phyloP scores from a whole-genome alignment of 768 basidiomycete species.

The Ramaria sp. region DNA sequence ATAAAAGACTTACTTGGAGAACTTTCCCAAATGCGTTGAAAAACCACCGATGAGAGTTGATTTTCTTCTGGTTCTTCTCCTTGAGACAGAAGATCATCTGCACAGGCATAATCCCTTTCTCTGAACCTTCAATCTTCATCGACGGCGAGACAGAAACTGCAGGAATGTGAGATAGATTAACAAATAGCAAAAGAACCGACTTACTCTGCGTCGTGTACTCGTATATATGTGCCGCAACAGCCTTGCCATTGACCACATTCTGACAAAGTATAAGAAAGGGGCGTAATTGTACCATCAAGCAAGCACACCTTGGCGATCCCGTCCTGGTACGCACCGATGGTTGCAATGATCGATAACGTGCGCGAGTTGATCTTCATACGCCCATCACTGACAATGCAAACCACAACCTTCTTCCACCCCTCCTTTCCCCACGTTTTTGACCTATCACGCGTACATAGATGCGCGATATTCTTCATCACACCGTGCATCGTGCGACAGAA shows the following conservation, averaged over 20 bases:
- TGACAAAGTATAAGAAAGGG: slow-evolving; percentile 13
- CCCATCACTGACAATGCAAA: slow-evolving; percentile 86
- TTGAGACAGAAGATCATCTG: slow-evolving; percentile 90
- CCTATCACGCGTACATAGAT: slow-evolving; percentile 33
- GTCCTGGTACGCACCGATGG: slow-evolving; percentile 93
- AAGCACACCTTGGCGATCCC: slow-evolving; percentile 71
- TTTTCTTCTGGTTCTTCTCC: slow-evolving; percentile 88
- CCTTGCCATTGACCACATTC: slow-evolving; percentile 70
- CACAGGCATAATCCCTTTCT: slow-evolving; percentile 75
- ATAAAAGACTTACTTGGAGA: slow-evolving; percentile 38
- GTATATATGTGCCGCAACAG: slow-evolving; percentile 84
- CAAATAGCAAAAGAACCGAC: slow-evolving; percentile 16
- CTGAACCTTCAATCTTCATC: slow-evolving; percentile 70
- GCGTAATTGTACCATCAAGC: background rate
- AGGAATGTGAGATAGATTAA: background rate
- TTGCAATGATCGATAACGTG: slow-evolving; percentile 77
- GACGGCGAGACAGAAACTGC: slow-evolving; percentile 73
- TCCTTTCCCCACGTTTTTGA: slow-evolving; percentile 96
- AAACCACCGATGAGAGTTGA: slow-evolving; percentile 35
- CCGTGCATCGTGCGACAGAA: slow-evolving; percentile 81
- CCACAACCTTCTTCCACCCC: slow-evolving; percentile 97
- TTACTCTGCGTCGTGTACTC: slow-evolving; percentile 89
- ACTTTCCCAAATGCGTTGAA: slow-evolving; percentile 22
- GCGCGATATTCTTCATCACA: slow-evolving; percentile 21
- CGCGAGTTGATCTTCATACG: slow-evolving; percentile 75